Conservation (phyloP, 108 stramenopile genomes). For the Skeletonema grethae region DNA sequence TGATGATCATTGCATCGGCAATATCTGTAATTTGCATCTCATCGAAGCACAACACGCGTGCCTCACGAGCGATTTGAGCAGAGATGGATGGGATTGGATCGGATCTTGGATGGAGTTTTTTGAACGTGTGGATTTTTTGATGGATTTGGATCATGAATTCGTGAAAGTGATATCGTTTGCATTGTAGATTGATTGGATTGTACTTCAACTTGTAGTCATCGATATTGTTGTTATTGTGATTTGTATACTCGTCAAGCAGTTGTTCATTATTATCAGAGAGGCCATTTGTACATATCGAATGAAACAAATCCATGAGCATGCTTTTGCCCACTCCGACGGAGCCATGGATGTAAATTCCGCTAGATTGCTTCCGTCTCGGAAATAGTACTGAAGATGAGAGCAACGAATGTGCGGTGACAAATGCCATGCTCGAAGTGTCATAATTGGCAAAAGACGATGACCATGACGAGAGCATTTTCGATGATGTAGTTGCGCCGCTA, state of each 20-base stretch:
- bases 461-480: neutral
- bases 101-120: slow-evolving; percentile 8
- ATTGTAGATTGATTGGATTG: neutral
- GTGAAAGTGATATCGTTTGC: slow-evolving; percentile 43
- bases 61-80: slow-evolving; percentile 19
- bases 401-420: neutral
- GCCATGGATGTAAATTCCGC: slow-evolving; percentile 21
- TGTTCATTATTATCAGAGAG: neutral
- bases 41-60: slow-evolving; percentile 45
- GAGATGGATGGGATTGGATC: slow-evolving; percentile 32
- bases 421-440: neutral
- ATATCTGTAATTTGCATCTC: slow-evolving; percentile 64
- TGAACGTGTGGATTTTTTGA: slow-evolving; percentile 31
- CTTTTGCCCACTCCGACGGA: slow-evolving; percentile 25
- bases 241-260: neutral
- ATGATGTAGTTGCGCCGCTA: neutral
- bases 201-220: neutral
- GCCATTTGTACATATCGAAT: slow-evolving; percentile 9
- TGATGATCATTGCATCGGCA: slow-evolving; percentile 61
- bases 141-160: slow-evolving; percentile 60
- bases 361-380: neutral
- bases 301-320: slow-evolving; percentile 16
- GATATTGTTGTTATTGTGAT: neutral
- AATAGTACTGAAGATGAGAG: neutral
- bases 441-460: neutral